Evolutionary conservation across 768 basidiomycete species (phyloP).

Genomic region (Trametes elegans): DNA sequence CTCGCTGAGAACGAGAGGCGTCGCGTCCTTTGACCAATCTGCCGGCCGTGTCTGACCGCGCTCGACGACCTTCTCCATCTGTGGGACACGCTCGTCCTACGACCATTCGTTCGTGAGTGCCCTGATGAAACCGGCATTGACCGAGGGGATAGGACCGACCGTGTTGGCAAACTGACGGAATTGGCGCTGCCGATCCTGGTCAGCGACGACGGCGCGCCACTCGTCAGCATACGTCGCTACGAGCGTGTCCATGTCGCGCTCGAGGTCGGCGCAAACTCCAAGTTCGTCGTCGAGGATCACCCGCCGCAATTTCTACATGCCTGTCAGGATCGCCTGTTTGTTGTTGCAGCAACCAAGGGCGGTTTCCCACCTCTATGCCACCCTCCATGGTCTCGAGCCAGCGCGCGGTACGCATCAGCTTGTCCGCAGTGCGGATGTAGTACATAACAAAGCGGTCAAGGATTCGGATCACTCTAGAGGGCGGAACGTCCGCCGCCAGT

Average conservation of each 20-base stretch:
- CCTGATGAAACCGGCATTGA: too few species aligned
- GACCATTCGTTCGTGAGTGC: neutral
- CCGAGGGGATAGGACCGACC: constrained; percentile 25
- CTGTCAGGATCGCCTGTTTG: neutral
- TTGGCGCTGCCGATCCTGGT: constrained; percentile 45
- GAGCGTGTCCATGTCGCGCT: constrained; percentile 61
- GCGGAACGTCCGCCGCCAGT: constrained; percentile 66
- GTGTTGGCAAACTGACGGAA: constrained; percentile 71
- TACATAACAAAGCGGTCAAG: constrained; percentile 65
- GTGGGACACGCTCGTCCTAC: constrained; percentile 41
- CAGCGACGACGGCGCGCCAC: constrained; percentile 61
- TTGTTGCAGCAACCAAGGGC: too few species aligned
- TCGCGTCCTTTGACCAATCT: constrained; percentile 62
- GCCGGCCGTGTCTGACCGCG: constrained; percentile 63
- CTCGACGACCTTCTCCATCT: constrained; percentile 54
- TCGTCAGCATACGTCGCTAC: constrained; percentile 67
- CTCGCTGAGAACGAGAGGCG: constrained; percentile 43
- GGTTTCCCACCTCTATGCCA: constrained; percentile 52
- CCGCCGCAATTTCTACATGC: constrained; percentile 50
- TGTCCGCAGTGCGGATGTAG: constrained; percentile 74
- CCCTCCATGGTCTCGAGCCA: constrained; percentile 74
- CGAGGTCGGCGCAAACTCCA: constrained; percentile 68
- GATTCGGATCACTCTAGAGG: constrained; percentile 56
- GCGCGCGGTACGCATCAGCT: constrained; percentile 65
- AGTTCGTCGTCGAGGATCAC: constrained; percentile 70